Evolutionary conservation across 371 early-diverging fungal species (phyloP).

Genomic region (Globomyces sp.): DNA sequence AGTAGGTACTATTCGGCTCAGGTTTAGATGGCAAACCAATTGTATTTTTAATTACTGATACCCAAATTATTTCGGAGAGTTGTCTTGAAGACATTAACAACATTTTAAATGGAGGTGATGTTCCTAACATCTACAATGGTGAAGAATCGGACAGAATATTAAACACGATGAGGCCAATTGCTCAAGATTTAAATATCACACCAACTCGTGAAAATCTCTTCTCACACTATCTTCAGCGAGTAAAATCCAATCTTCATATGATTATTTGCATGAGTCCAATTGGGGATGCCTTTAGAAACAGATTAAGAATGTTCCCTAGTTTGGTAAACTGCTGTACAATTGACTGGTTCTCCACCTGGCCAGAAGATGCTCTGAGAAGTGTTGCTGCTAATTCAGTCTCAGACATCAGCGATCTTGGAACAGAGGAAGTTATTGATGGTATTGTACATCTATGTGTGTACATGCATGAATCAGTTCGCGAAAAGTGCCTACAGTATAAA

Average conservation of each 20-base stretch:
- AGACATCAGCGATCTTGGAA: constrained; percentile 56
- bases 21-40: constrained; percentile 55
- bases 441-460: constrained; percentile 57
- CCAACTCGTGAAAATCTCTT: constrained; percentile 54
- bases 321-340: constrained; percentile 64
- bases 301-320: constrained; percentile 61
- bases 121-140: constrained; percentile 56
- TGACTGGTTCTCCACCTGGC: constrained; percentile 66
- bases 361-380: constrained; percentile 57
- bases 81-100: constrained; percentile 62
- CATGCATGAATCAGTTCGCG: constrained; percentile 60
- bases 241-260: constrained; percentile 48
- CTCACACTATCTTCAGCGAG: constrained; percentile 46
- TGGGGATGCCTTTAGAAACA: constrained; percentile 58
- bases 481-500: constrained; percentile 48
- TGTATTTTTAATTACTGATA: constrained; percentile 57
- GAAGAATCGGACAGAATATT: constrained; percentile 60
- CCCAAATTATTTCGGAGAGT: constrained; percentile 55
- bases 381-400: constrained; percentile 55
- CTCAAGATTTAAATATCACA: constrained; percentile 43
- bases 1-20: constrained; percentile 39
- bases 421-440: constrained; percentile 58
- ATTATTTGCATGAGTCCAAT: constrained; percentile 64
- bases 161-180: constrained; percentile 53
- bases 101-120: constrained; percentile 60